Evolutionary conservation across 768 basidiomycete genomes (phyloP).

Genomic region (Podaxis rugospora): DNA sequence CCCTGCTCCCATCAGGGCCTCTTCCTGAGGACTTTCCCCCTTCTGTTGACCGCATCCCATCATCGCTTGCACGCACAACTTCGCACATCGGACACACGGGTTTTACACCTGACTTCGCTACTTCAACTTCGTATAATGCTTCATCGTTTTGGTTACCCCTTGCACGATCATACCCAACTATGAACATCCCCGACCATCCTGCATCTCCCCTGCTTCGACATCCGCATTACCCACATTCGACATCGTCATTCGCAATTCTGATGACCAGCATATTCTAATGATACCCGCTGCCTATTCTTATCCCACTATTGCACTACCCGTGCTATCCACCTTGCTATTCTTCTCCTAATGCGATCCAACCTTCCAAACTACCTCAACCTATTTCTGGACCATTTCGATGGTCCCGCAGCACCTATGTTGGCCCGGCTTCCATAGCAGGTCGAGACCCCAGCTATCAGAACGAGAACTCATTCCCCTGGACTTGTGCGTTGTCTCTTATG

Average conservation of each 20-base stretch:
- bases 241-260: conserved; percentile 5
- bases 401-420: neutral
- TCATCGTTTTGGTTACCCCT: neutral
- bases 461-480: neutral
- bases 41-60: neutral
- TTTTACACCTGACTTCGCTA: conserved; percentile 1
- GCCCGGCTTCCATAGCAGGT: neutral
- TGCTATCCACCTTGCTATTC: neutral
- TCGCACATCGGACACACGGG: conserved; percentile 1
- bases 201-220: neutral
- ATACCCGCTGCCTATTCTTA: conserved; percentile 15
- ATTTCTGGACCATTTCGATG: neutral
- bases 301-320: conserved; percentile 10
- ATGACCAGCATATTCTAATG: conserved; percentile 11
- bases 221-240: neutral
- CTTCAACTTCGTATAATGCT: neutral
- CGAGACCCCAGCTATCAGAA: neutral
- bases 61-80: neutral
- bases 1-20: conserved; percentile 26
- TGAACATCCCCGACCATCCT: neutral
- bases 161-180: conserved; percentile 4
- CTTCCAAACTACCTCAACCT: neutral
- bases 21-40: neutral
- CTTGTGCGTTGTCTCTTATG: neutral
- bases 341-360: neutral